phyloP scores from a whole-genome alignment of 441 rosid genomes.

The Populus hybrid region DNA sequence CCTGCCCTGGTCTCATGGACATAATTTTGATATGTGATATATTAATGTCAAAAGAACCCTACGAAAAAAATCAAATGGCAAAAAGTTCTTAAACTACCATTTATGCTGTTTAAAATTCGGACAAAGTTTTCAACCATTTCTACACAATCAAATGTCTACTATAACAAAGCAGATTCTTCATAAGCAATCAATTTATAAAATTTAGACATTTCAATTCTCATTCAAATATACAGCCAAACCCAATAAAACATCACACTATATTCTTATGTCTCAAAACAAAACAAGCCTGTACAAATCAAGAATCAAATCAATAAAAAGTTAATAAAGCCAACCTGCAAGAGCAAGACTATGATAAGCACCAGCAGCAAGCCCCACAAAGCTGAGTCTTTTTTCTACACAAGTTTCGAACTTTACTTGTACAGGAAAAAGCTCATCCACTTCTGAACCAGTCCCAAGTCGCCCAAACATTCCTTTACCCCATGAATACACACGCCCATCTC shows the following conservation, averaged over 20 bases:
- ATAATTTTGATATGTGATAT: background rate
- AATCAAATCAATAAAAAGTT: background rate
- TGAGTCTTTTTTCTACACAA: slow-evolving; percentile 30
- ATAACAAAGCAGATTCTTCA: background rate
- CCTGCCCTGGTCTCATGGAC: background rate
- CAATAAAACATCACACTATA: background rate
- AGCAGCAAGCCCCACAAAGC: slow-evolving; percentile 67
- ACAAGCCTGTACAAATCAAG: background rate
- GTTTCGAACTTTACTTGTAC: slow-evolving; percentile 43
- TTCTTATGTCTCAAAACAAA: background rate
- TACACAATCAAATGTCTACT: background rate
- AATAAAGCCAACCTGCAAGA: slow-evolving; percentile 53
- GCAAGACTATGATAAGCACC: slow-evolving; percentile 94
- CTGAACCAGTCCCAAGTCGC: slow-evolving; percentile 73
- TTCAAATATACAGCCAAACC: background rate
- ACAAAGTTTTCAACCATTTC: background rate
- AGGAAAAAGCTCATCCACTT: slow-evolving; percentile 65
- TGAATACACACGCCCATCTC: slow-evolving; percentile 72
- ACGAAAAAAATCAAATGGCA: background rate
- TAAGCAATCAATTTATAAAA: background rate
- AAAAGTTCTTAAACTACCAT: background rate
- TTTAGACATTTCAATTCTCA: background rate
- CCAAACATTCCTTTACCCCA: slow-evolving; percentile 99
- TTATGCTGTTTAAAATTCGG: background rate
- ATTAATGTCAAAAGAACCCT: background rate